phyloP scores from a whole-genome alignment of 768 basidiomycete species.

The Gyrodon lividus region DNA sequence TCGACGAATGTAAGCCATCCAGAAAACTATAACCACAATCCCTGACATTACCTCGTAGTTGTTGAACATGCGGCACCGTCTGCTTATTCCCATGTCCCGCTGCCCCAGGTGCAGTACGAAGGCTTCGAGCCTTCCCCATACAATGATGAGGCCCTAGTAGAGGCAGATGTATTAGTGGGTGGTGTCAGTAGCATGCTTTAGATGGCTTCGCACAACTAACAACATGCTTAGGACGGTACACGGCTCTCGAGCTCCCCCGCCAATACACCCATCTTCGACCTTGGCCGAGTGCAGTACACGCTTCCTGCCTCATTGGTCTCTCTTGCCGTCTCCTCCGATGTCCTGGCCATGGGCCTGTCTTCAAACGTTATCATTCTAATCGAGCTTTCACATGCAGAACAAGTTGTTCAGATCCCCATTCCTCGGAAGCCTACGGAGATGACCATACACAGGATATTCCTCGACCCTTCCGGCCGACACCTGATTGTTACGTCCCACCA shows the following conservation, averaged over 20 bases:
- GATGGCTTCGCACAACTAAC: constrained; percentile 6
- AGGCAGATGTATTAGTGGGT: constrained; percentile 36
- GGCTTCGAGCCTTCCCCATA: constrained; percentile 80
- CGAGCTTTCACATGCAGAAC: constrained; percentile 84
- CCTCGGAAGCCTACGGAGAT: constrained; percentile 74
- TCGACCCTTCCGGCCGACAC: constrained; percentile 92
- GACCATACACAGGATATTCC: constrained; percentile 78
- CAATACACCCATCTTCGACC: constrained; percentile 68
- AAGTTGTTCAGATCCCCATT: constrained; percentile 78
- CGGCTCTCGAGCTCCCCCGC: constrained; percentile 30
- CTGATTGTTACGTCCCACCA: constrained; percentile 81
- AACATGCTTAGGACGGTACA: constrained; percentile 28
- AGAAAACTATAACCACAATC: not conserved
- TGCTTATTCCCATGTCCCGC: constrained; percentile 35
- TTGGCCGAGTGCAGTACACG: constrained; percentile 86
- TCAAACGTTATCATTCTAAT: constrained; percentile 83
- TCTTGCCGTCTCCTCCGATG: constrained; percentile 82
- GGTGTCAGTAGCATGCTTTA: constrained; percentile 9
- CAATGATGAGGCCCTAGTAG: constrained; percentile 47
- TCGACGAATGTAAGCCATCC: constrained; percentile 59
- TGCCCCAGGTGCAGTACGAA: constrained; percentile 73
- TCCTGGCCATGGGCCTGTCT: constrained; percentile 79
- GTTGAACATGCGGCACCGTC: constrained; percentile 79
- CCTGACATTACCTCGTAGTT: constrained; percentile 45
- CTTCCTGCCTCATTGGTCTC: constrained; percentile 82